phyloP scores from a whole-genome alignment of 1,284 basidiomycete species.

The Melampsora americana region DNA sequence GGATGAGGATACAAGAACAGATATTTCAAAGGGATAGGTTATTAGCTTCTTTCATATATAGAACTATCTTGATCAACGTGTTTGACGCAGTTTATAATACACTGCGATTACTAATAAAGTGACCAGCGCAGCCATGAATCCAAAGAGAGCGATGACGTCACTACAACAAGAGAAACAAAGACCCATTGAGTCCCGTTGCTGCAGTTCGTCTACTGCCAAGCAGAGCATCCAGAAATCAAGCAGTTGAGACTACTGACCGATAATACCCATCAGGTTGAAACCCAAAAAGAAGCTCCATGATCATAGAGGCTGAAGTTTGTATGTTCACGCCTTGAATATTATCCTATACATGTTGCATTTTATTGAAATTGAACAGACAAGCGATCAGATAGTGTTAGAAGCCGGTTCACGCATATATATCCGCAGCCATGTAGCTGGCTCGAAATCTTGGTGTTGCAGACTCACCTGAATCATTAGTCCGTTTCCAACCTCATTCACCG shows the following conservation, averaged over 20 bases:
- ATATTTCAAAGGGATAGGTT: too few species aligned
- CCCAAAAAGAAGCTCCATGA: slow-evolving; percentile 81
- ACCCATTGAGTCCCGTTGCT: neutral
- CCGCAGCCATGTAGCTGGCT: neutral
- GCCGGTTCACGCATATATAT: neutral
- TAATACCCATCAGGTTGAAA: slow-evolving; percentile 74
- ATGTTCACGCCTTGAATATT: slow-evolving; percentile 74
- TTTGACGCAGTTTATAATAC: slow-evolving; percentile 69
- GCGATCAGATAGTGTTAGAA: neutral
- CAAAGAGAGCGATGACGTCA: slow-evolving; percentile 78
- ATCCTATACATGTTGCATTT: slow-evolving; percentile 56
- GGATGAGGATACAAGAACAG: too few species aligned
- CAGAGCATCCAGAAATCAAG: neutral
- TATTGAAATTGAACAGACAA: neutral
- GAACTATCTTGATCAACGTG: neutral
- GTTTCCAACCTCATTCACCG: slow-evolving; percentile 80
- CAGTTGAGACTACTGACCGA: slow-evolving; percentile 54
- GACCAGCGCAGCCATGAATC: slow-evolving; percentile 73
- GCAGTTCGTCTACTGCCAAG: too few species aligned
- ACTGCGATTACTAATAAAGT: slow-evolving; percentile 68
- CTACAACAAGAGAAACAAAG: slow-evolving; percentile 48
- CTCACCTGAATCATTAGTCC: slow-evolving; percentile 68
- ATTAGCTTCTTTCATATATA: too few species aligned
- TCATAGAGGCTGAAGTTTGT: slow-evolving; percentile 69
- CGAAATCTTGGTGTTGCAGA: neutral